These are phyloP conservation scores for Leccinum ochraceum DNA, from an alignment of 768 basidiomycete genomes.

Conservation along the genomic window DNA sequence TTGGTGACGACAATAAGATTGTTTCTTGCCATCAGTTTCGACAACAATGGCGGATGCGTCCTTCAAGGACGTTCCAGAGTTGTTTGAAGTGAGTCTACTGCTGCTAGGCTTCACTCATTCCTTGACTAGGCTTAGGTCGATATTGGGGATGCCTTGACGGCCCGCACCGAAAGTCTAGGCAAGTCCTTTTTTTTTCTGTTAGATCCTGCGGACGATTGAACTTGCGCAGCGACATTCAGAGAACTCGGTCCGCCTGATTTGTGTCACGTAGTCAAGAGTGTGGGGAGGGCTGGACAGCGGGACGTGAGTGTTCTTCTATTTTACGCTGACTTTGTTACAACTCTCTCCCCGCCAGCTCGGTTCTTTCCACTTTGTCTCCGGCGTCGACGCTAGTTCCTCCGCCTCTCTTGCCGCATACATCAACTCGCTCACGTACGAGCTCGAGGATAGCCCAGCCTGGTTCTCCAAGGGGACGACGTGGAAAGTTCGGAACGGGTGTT, in stretches of 20 bases:
- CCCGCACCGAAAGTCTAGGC: slow-evolving; percentile 93
- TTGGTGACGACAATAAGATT: slow-evolving; percentile 19
- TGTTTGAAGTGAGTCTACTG: slow-evolving; percentile 75
- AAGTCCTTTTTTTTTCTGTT: slow-evolving; percentile 33
- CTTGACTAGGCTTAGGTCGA: slow-evolving; percentile 57
- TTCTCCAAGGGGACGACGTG: slow-evolving; percentile 81
- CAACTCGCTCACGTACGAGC: slow-evolving; percentile 94
- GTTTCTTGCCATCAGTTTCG: not conserved
- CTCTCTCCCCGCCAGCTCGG: slow-evolving; percentile 61
- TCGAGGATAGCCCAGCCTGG: slow-evolving; percentile 92
- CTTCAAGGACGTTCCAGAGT: slow-evolving; percentile 93
- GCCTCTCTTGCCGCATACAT: slow-evolving; percentile 98
- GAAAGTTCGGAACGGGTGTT: slow-evolving; percentile 93
- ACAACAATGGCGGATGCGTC: slow-evolving; percentile 62
- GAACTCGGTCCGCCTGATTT: slow-evolving; percentile 98
- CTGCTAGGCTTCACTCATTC: slow-evolving; percentile 2
- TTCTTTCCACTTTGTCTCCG: slow-evolving; percentile 97
- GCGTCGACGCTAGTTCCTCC: slow-evolving; percentile 98
- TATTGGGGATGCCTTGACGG: slow-evolving; percentile 84
- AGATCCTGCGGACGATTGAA: not conserved
- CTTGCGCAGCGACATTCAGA: slow-evolving; percentile 79
- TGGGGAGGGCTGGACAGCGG: slow-evolving; percentile 77
- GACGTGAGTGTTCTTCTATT: slow-evolving; percentile 61
- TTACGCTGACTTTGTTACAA: not conserved
- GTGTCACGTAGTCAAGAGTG: slow-evolving; percentile 93